Percentiles rank a stretch among this genome's conserved stretches.
These are phyloP conservation scores for Neopestalotiopsis sp. DNA, from an alignment of 2,329 filamentous ascomycete genomes.

Conservation along the genomic window DNA sequence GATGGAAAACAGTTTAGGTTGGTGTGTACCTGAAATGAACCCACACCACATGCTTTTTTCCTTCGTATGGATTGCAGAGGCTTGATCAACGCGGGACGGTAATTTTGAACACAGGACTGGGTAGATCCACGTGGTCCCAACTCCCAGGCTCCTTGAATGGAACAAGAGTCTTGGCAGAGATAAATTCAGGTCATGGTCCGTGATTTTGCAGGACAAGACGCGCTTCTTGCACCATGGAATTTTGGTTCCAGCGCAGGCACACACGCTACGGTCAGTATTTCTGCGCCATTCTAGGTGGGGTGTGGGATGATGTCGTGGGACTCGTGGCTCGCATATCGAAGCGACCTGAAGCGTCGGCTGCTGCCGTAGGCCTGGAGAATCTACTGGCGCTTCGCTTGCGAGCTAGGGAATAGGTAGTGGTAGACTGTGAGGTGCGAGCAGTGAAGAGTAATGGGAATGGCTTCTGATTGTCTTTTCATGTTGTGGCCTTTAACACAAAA, in stretches of 20 bases:
- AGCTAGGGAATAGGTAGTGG: not conserved
- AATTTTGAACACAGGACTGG: not conserved
- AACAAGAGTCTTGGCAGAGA: not conserved
- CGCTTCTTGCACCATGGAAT: not conserved
- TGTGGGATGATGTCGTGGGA: not conserved
- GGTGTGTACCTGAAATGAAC: not conserved
- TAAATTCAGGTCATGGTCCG: not conserved
- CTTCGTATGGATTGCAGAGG: too few relatives aligned
- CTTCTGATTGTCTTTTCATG: too few relatives aligned
- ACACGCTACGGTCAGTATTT: not conserved
- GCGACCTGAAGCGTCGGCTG: slow-evolving; percentile 1
- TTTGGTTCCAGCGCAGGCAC: not conserved
- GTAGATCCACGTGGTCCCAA: not conserved
- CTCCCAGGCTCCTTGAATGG: not conserved
- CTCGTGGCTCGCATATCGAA: slow-evolving; percentile 1
- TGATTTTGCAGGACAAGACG: not conserved
- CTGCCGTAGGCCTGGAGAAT: not conserved
- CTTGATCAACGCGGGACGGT: not conserved
- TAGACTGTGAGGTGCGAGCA: not conserved
- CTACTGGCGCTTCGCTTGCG: not conserved
- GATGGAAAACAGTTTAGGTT: not conserved
- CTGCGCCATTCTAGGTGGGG: not conserved
- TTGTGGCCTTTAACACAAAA: not conserved
- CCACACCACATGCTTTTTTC: too few relatives aligned
- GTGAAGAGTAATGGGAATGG: not conserved